Evolutionary conservation across 306 rosid species (phyloP), one percentile per base, ranked within the genome.

Genomic region (Quercus agrifolia): DNA sequence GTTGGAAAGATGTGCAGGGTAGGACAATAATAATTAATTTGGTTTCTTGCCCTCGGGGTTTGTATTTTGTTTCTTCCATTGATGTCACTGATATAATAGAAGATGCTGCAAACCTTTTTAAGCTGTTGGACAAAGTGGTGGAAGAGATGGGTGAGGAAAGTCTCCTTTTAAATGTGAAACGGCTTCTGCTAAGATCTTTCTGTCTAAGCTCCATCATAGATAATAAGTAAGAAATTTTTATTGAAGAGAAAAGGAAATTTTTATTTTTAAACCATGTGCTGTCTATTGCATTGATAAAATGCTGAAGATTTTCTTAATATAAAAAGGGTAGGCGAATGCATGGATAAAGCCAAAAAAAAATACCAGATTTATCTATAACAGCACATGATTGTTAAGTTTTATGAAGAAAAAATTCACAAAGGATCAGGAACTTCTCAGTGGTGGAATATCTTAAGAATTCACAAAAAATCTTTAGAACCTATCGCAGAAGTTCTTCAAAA

Each of bases 261-360:
- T 82, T 92, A 56, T 95, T 95, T 79, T 95, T 98, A 97, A 89
- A 11, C 97, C 97, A 46, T 95, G 99, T 84, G 97, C 96, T 74
- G 84, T 86, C 35, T 83, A 79, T 75, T 90, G 94, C 87, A 85
- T 95, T 54, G 92, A 92, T 83, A 87, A 77, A 73, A 89, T 90
- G 89, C 97, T 78, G 95, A 90, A 78, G 94, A 92, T 89, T 86
- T 95, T 83, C 61, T 85, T 76, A 90, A 91, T 84, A 88, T 95
- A 83, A 88, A 84, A 83, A 75, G 90, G 51, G 98, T 95, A 41
- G 92, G 86, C 77, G 96, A 95, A 86, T 90, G 97, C 90, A 85
- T 92, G 81, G 97, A 90, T 77, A 95, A 85, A 77, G 93, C 98
- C 64, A 89, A 90, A 83, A 89, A 89, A 85, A 81, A 83, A 91